Conservation (phyloP, 176 grass and related monocot species). For the Carex pumila region DNA sequence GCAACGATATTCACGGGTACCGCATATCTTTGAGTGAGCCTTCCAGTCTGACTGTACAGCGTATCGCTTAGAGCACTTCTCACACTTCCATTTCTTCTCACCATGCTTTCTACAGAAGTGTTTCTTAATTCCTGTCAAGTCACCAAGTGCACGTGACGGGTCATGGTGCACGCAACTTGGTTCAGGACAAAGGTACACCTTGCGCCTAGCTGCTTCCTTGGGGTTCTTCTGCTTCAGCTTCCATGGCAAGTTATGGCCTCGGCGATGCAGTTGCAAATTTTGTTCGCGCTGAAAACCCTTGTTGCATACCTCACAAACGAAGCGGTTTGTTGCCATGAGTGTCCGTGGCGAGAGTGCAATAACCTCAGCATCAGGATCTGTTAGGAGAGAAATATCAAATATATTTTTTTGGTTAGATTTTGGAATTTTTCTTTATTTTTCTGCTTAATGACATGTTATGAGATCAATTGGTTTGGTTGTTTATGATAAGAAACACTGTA, state of each 20-base stretch:
- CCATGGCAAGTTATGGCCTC: slow-evolving; percentile 97
- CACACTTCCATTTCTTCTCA: slow-evolving; percentile 99
- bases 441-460: not conserved
- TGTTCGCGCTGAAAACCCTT: slow-evolving; percentile 98
- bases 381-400: not conserved
- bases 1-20: slow-evolving; percentile 95
- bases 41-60: slow-evolving; percentile 98
- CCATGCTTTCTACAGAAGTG: slow-evolving; percentile 99
- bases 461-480: not conserved
- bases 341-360: slow-evolving; percentile 93
- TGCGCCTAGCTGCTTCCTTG: slow-evolving; percentile 45
- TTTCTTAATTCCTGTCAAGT: slow-evolving; percentile 99
- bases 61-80: slow-evolving; percentile 97
- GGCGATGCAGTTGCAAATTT: slow-evolving; percentile 95
- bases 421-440: not conserved
- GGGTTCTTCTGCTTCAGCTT: slow-evolving; percentile 95
- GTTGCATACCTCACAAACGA: slow-evolving; percentile 98
- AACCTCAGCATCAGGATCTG: slow-evolving; percentile 95
- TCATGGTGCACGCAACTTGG: slow-evolving; percentile 92
- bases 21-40: slow-evolving; percentile 98
- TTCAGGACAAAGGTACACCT: slow-evolving; percentile 95
- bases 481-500: not conserved
- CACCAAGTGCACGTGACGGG: slow-evolving; percentile 80
- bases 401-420: not conserved
- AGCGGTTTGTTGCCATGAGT: slow-evolving; percentile 87